A percentile compares a stretch with the other conserved stretches of the same genome.
Evolutionary conservation across 2,329 filamentous ascomycete species (phyloP).

Genomic region (Alternaria sp.): DNA sequence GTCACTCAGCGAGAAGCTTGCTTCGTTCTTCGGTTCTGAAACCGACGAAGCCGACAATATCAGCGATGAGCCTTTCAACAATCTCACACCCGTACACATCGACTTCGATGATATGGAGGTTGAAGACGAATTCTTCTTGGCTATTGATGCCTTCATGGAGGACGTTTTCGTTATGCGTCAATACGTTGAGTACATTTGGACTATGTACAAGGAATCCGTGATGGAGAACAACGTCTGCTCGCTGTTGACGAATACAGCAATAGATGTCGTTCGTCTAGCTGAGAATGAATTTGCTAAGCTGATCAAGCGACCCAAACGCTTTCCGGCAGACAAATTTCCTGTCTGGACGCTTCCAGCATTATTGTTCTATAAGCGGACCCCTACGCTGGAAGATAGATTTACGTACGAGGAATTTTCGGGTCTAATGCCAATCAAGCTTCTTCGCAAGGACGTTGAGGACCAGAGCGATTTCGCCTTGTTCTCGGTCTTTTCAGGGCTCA

Average conservation of each 20-base stretch:
- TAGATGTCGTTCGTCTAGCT: neutral
- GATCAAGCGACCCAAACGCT: neutral
- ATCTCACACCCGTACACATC: neutral
- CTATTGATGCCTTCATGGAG: neutral
- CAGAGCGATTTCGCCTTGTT: neutral
- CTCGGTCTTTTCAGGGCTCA: neutral
- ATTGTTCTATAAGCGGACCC: neutral
- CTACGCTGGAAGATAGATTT: neutral
- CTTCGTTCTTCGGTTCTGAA: neutral
- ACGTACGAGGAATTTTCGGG: no score
- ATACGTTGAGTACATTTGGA: neutral
- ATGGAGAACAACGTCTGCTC: neutral
- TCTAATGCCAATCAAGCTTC: rapidly evolving
- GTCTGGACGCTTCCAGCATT: neutral
- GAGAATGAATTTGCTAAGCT: rapidly evolving
- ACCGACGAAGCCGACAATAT: neutral
- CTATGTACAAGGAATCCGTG: neutral
- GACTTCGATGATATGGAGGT: neutral
- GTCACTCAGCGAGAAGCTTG: neutral
- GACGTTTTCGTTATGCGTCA: neutral
- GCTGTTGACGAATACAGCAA: neutral
- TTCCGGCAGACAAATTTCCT: rapidly evolving
- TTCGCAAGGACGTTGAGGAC: neutral
- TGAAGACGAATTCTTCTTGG: neutral
- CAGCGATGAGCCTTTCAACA: neutral